Evolutionary conservation across 352 stramenopile genomes (phyloP).

Genomic region (Phytopythium helicoides): DNA sequence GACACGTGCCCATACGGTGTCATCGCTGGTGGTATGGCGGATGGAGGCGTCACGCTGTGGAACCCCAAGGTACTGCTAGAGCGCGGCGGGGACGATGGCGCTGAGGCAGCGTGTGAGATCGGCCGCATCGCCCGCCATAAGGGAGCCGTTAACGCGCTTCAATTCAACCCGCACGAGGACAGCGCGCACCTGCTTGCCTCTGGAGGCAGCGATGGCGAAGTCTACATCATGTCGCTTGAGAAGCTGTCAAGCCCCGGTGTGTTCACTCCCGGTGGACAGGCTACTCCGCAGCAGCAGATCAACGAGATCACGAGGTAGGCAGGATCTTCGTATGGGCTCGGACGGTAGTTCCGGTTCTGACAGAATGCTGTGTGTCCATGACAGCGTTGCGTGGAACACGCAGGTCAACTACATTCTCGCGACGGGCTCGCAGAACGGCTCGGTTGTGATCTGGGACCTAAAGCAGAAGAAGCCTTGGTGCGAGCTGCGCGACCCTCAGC

Average conservation of each 20-base stretch:
- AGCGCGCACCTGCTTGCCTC: conserved; percentile 92
- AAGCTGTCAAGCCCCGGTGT: conserved; percentile 87
- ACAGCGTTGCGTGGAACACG: conserved; percentile 96
- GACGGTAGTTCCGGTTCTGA: too few species aligned
- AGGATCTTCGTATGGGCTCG: too few species aligned
- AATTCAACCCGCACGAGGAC: conserved; percentile 95
- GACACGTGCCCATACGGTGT: conserved; percentile 86
- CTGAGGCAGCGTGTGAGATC: conserved; percentile 54
- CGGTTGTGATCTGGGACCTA: conserved; percentile 97
- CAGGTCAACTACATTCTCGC: conserved; percentile 98
- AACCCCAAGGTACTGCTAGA: conserved; percentile 91
- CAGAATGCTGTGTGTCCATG: not conserved
- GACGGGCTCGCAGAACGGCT: conserved; percentile 92
- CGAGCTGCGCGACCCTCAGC: conserved; percentile 91
- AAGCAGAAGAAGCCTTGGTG: conserved; percentile 98
- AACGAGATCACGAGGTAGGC: conserved; percentile 83
- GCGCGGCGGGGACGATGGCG: conserved; percentile 25
- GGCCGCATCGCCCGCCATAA: conserved; percentile 85
- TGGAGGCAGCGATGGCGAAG: conserved; percentile 92
- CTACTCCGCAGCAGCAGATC: conserved; percentile 54
- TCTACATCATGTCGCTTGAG: conserved; percentile 95
- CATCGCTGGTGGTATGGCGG: conserved; percentile 96
- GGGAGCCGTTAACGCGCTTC: conserved; percentile 89
- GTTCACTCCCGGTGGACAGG: conserved; percentile 84
- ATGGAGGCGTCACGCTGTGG: conserved; percentile 97